A percentile compares a stretch with the other conserved stretches of the same genome.
These are phyloP conservation scores for Salmacisia buchloeana DNA, from an alignment of 1,284 basidiomycete genomes.

Conservation along the genomic window DNA sequence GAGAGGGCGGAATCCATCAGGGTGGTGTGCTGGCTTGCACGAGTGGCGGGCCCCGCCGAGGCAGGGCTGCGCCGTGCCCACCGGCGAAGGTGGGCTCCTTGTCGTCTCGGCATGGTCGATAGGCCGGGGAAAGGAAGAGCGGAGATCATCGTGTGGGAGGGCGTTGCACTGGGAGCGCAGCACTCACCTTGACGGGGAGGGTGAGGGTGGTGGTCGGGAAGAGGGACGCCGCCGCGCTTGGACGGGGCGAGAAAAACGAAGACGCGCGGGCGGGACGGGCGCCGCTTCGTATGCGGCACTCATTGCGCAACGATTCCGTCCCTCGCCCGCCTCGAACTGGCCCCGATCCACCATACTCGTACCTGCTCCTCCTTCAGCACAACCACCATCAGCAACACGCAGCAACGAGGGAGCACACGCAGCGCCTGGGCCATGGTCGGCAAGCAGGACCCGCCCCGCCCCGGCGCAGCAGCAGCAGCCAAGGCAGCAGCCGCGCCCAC, in stretches of 20 bases:
- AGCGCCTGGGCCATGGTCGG: too few species aligned
- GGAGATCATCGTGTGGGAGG: slow-evolving; percentile 20
- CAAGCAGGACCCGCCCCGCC: too few species aligned
- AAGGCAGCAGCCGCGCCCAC: neutral
- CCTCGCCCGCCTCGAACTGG: neutral
- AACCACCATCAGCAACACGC: neutral
- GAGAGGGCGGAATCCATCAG: slow-evolving; percentile 26
- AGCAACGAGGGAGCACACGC: neutral
- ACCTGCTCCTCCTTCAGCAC: neutral
- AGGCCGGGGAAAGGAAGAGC: slow-evolving; percentile 50
- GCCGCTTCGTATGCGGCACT: neutral
- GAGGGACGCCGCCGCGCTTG: neutral
- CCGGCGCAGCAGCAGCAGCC: neutral
- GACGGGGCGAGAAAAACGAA: neutral
- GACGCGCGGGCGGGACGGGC: neutral
- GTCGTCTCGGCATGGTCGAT: slow-evolving; percentile 51
- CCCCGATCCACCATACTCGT: neutral
- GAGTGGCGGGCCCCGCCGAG: slow-evolving; percentile 49
- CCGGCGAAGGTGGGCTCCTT: slow-evolving; percentile 48
- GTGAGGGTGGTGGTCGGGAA: neutral
- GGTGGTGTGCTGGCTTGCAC: slow-evolving; percentile 31
- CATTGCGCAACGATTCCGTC: slow-evolving; percentile 6
- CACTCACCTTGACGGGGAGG: neutral
- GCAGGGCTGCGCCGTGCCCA: slow-evolving; percentile 23
- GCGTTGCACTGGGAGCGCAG: neutral